Evolutionary conservation across 306 rosid species (phyloP), one percentile per base, ranked within the genome.

Genomic region (Quillaja saponaria): DNA sequence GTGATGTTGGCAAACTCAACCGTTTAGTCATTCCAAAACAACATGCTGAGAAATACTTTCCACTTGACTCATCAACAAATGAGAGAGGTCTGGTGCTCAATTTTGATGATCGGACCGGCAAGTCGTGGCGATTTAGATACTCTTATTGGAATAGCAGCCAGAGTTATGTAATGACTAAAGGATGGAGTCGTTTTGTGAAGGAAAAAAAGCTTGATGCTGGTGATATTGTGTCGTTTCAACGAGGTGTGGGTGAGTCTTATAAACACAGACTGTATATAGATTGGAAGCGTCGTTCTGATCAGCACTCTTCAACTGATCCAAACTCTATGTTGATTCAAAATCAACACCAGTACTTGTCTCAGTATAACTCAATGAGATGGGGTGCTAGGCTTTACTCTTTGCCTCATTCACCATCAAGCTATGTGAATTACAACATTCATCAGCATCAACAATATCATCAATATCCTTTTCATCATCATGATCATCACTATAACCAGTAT

Each of bases 141-240:
- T 90, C 95, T 0, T 90, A 90, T 61, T 90, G 97, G 97, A 90
- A 84, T 56, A 86, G 95, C 60, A 86, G 95, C 81, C 97, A 90
- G 71, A 90, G 97, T 78, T 90, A 86, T 67, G 97, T 90, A 35
- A 90, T 90, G 90, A 90, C 97, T 19, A 90, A 87, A 45, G 97
- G 97, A 0, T 90, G 97, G 97, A 90, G 97, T 62, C 86, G 97
- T 18, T 90, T 90, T 58, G 97, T 90, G 1, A 90, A 87, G 59
- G 97, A 90, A 67, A 90, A 90, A 73, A 84, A 81, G 66, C 90
- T 90, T 6, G 87, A 84, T 7, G 91, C 97, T 2, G 97, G 97
- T 0, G 97, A 90, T 75, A 58, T 84, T 61, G 95, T 90, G 20
- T 90, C 95, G 0, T 90, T 90, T 57, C 79, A 84, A 65, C 88